Conservation (phyloP, 805 yeast genomes). For the Metschnikowia picachoensis region DNA sequence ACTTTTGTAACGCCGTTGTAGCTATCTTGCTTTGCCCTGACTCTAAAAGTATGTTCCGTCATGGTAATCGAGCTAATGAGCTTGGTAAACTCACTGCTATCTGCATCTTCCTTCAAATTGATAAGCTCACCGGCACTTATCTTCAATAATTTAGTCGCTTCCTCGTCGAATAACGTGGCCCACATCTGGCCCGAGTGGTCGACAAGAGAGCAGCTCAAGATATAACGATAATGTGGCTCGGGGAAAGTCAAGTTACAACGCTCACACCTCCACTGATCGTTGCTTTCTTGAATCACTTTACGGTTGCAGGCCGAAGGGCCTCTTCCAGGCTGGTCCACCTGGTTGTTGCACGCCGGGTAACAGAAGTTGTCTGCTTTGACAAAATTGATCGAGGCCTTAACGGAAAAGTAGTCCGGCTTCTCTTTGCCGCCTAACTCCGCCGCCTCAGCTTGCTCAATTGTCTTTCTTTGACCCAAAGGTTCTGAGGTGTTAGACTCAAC, state of each 20-base stretch:
- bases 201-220: conserved; percentile 68
- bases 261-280: conserved; percentile 88
- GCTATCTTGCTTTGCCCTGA: conserved; percentile 78
- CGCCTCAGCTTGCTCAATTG: conserved; percentile 60
- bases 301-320: conserved; percentile 56
- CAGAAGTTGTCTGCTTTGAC: conserved; percentile 73
- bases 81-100: conserved; percentile 40
- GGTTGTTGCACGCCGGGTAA: conserved; percentile 83
- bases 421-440: conserved; percentile 72
- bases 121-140: conserved; percentile 61
- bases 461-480: conserved; percentile 53
- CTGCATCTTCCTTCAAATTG: conserved; percentile 36
- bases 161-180: conserved; percentile 84
- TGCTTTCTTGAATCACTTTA: conserved; percentile 70
- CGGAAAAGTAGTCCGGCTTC: conserved; percentile 70
- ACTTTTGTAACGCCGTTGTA: conserved; percentile 77
- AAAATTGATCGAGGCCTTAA: conserved; percentile 71
- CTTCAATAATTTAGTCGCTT: conserved; percentile 66
- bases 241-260: conserved; percentile 71
- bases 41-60: conserved; percentile 68
- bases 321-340: conserved; percentile 31
- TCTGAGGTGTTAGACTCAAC: conserved; percentile 39
- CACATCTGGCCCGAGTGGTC: conserved; percentile 83
- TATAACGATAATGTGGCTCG: conserved; percentile 75
- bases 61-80: conserved; percentile 50